A percentile compares a stretch with the other conserved stretches of the same genome.
Conservation (phyloP, 352 stramenopile species). For the Globisporangium nagaii region DNA sequence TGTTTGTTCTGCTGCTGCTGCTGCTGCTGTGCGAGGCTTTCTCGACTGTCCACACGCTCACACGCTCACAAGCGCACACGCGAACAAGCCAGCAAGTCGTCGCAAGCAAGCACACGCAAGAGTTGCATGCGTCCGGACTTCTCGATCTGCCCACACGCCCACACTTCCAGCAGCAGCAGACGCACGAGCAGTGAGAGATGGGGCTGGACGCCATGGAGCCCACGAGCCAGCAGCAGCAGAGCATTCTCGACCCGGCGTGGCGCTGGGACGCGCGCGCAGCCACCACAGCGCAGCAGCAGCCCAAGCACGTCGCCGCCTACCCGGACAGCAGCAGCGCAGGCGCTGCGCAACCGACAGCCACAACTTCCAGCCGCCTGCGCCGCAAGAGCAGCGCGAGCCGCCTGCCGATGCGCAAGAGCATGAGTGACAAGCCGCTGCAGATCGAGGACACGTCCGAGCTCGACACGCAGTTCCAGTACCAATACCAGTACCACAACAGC, state of each 20-base stretch:
- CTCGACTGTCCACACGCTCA: too few relatives aligned
- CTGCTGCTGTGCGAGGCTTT: too few relatives aligned
- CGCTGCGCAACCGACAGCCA: background rate
- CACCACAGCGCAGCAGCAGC: background rate
- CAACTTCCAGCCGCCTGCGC: slow-evolving; percentile 11
- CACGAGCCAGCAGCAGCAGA: background rate
- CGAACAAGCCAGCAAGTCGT: background rate
- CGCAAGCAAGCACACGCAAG: background rate
- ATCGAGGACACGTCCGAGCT: background rate
- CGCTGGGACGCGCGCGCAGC: slow-evolving; percentile 7
- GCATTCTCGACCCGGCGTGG: background rate
- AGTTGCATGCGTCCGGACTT: slow-evolving; percentile 11
- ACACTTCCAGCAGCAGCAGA: background rate
- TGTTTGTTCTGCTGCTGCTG: too few relatives aligned
- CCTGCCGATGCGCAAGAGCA: slow-evolving; percentile 21
- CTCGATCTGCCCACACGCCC: too few relatives aligned
- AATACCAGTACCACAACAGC: slow-evolving; percentile 18
- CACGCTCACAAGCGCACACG: background rate
- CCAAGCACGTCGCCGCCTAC: slow-evolving; percentile 8
- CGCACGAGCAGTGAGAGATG: slow-evolving; percentile 1
- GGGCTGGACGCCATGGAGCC: slow-evolving; percentile 7
- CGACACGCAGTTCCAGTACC: background rate
- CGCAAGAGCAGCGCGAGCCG: slow-evolving; percentile 21
- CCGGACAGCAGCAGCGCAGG: background rate
- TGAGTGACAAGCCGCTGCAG: slow-evolving; percentile 23